Evolutionary conservation across 441 rosid genomes (phyloP).

Genomic region (Cnidoscolus chayamansa): DNA sequence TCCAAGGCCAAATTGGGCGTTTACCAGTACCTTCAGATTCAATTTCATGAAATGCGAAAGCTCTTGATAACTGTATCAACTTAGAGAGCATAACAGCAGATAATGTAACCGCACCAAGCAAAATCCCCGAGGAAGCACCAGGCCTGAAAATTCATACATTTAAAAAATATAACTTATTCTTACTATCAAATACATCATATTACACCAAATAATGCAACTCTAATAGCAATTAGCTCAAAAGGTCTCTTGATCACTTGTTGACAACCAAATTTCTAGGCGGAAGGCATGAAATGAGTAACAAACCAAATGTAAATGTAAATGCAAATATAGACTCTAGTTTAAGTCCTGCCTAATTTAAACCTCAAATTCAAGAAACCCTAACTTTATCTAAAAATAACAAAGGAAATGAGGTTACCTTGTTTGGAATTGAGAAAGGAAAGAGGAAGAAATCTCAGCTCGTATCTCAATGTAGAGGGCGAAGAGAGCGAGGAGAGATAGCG

Average conservation of each 20-base stretch:
- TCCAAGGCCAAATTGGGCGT: neutral
- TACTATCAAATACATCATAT: no score
- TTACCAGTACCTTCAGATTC: slow-evolving; percentile 47
- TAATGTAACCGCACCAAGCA: slow-evolving; percentile 77
- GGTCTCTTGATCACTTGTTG: no score
- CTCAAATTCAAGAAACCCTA: slow-evolving; percentile 9
- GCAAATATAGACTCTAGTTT: no score
- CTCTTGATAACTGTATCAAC: slow-evolving; percentile 72
- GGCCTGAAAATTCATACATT: slow-evolving; percentile 41
- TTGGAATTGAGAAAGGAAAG: slow-evolving; percentile 44
- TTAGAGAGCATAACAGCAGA: slow-evolving; percentile 75
- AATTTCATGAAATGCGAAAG: slow-evolving; percentile 44
- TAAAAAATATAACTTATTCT: neutral
- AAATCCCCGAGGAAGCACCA: slow-evolving; percentile 40
- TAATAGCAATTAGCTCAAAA: neutral
- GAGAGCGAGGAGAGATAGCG: slow-evolving; percentile 55
- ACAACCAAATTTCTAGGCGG: no score
- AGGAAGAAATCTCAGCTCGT: slow-evolving; percentile 40
- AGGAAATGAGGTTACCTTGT: slow-evolving; percentile 43
- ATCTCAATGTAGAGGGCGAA: slow-evolving; percentile 67
- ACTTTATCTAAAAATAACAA: no score
- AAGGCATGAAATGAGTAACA: no score
- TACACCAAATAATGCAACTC: no score
- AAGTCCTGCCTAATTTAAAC: neutral
- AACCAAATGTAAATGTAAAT: no score